Evolutionary conservation across 768 basidiomycete species (phyloP), one percentile per base, ranked within the genome.

Genomic region (Vishniacozyma victoriae): DNA sequence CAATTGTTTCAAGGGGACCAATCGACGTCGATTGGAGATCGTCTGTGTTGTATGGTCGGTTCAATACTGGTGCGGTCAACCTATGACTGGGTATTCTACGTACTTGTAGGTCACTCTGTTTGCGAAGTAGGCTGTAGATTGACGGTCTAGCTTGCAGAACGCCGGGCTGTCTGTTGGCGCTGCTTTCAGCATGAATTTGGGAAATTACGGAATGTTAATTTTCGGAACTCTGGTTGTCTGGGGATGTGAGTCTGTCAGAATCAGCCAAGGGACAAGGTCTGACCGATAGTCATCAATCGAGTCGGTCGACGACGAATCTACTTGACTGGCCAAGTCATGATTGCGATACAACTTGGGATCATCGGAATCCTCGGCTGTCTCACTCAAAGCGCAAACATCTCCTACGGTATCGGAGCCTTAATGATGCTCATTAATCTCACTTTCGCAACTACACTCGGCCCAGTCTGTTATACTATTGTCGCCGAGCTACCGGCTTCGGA

Each of bases 401-500:
- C 15, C 54, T 33, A 33, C 29, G 69, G 50, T 1, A 46, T 59
- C 15, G 70, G 72, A 4, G 37, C 46, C 16, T 46, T 67, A 1
- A 48, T 73, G 20, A 54, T 70, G 22, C 44, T 56, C 39, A 60
- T 70, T 45, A 69, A 68, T 44, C 59, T 65, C 47, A 45, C 56
- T 12, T 66, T 61, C 52, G 52, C 62, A 38, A 35, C 48, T 13
- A 55, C 56, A 15, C 54, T 65, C 35, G 39, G 48, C 2, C 54
- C 65, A 3, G 52, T 68, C 42, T 57, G 58, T 52, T 70, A 66
- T 59, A 59, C 60, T 14, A 47, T 72, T 35, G 64, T 70, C 23
- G 55, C 54, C 18, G 70, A 72, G 46, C 38, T 72, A n/a, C 51
- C 60, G 2, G 62, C 64, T 12, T 68, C 68, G 5, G 59, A 69